Base-by-base conservation (phyloP, 148 eudicot species). In the Camellia japonica region DNA sequence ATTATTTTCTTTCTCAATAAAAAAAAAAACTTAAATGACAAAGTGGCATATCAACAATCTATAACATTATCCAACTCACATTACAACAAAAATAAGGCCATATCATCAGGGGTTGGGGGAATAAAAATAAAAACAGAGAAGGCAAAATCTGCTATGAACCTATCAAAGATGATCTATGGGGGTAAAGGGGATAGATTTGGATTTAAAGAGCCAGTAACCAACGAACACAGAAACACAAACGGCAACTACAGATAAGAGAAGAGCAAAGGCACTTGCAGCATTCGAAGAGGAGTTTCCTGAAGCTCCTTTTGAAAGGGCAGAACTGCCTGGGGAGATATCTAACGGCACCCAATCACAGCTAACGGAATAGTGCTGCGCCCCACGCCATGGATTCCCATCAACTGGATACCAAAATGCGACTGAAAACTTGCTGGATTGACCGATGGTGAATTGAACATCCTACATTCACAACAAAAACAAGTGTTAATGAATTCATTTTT, bases 381-480 rank as follows among this genome's bases (percentile, higher is more conserved):
- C 90, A 70, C 85, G 90, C 98, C 98, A 92, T 61, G 97, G 94
- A 23, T 88, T 91, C 19, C 94, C 94, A 61, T 90, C 93, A 30
- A 75, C 85, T 16, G 98, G 98, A 23, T 92, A 94, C 98, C 98
- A 94, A 81, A 94, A 92, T 9, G 98, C 97, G 15, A 86, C 94
- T 19, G 98, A 92, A 80, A 94, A 94, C 64, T 91, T 94, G 89
- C 90, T 92, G 16, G 86, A 60, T 75, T 85, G 89, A 61, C 97
- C 97, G 43, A 94, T 91, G 81, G 87, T 89, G 85, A 94, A 91
- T 84, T 94, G 93, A 10, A 86, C 90, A 83, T 94, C 98, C 98
- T 94, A 84, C 84, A 72, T 63, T 73, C 16, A 38, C 55, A 78
- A n/a, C 19, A 68, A 56, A 78, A 66, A 42, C 8, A 54, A 30